Base-by-base conservation (phyloP, 352 stramenopile species). In the Globisporangium emineosum region DNA sequence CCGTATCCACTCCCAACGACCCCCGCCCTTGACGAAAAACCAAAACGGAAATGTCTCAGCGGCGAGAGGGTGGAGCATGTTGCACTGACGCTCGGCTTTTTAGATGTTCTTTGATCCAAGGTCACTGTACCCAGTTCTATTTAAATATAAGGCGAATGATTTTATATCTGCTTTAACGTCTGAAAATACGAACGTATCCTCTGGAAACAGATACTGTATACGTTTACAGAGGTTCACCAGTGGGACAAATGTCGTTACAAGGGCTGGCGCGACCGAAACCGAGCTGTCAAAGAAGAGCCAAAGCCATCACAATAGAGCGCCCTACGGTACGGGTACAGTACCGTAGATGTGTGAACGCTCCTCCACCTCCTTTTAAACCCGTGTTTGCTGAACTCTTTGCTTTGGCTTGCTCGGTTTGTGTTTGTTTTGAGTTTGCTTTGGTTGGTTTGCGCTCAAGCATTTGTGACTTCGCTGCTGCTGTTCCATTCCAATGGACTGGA, bases 211-310 rank as follows among this genome's bases (percentile, higher is more conserved):
- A 33, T 60, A 33, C 21, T 32, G 35, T 10, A 63, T 52, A 10
- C 35, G 25, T 0, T 63, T 21, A 13, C 12, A 43, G 23, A 55
- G 57, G 57, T 37, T 45, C 13, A 0, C 8, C 29, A 17, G 21
- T 51, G 25, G 25, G 42, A 63, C 57, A 63, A 63, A 63, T 55
- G 40, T 55, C 57, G 57, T 63, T 63, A 55, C 57, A 55, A 5
- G 57, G 33, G 32, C 54, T 47, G 30, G 37, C 37, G 37, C 37
- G 54, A 19, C 54, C 17, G 54, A 29, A 51, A 51, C 5, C 13
- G 43, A 25, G n/a, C n/a, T 51, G 43, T 51, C 43, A 35, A 35
- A 55, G 49, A 55, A 29, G 30, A 55, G 49, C 49, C 49, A 23
- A 50, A 19, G 9, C 21, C 45, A 27, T 52, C 37, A 43, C 37